Base-by-base conservation (phyloP, 73 alveolate species). In the Paramecium pentaurelia region DNA sequence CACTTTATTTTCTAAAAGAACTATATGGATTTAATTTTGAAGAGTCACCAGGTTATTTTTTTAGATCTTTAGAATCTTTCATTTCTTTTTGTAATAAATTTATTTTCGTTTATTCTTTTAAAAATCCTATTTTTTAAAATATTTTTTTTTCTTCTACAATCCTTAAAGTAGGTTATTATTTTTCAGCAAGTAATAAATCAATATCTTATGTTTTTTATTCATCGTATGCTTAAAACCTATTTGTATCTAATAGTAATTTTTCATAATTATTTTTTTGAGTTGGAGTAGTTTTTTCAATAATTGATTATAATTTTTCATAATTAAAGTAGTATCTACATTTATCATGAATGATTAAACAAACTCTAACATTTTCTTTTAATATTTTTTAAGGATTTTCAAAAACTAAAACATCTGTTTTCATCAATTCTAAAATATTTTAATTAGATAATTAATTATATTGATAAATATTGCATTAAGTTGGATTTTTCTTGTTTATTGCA, bases 381-480 rank as follows among this genome's bases (percentile, higher is more conserved):
- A 73, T 73, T 73, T 73, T 73, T 37, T 37, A 73, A 10, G 87
- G 87, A 27, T 73, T 73, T n/a, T 73, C 87, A 40, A 73, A 37
- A 11, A 73, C 34, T 14, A 73, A 10, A 2, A 73, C 60, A 73
- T 73, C 87, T 16, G 87, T 40, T 12, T 73, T 73, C 58, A 73
- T 73, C 10, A 73, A 40, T 34, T 73, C 87, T 16, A 40, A 38
- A 18, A 73, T 16, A 36, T 34, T 73, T 73, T 73, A 12, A 64
- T 64, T 64, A 1, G 84, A 11, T 64, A 64, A 64, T 64, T 64
- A 30, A 64, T 34, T 10, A 34, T 25, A 64, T 12, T 28, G 20
- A 34, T 64, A 28, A 0, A 64, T 64, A 28, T n/a, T 18, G 4
- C 12, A 54, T 54, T 18, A 54, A 54, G 70, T 16, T 0, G 70